Base-by-base conservation (phyloP, 768 basidiomycete genomes). In the Boletus speciosus region DNA sequence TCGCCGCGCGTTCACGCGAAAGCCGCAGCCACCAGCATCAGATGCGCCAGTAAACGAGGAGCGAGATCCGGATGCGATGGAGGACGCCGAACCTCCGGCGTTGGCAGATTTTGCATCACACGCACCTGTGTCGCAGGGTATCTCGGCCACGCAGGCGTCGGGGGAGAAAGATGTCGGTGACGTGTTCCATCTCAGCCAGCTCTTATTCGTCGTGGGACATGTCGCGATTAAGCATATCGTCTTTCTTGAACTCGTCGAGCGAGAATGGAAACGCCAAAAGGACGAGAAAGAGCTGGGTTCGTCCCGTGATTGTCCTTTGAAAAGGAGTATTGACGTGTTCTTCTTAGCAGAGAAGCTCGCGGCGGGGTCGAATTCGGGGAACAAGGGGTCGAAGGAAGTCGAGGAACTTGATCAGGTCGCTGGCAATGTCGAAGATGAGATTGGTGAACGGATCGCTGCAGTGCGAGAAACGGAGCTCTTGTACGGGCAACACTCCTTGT, bases 141-240 rank as follows among this genome's bases (percentile, higher is more conserved):
- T 64, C 16, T 63, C 58, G 4, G 9, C 49, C 6, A 32, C 46
- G 6, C 60, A 62, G 32, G 37, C 39, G 2, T 43, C 57, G 5
- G 62, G 62, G 19, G 71, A 70, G 44, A 78, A 79, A 43, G 88
- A 91, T 52, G 57, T 81, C 0, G 90, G 89, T 0, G 90, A 94
- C 51, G 85, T 88, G 4, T 97, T 97, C 67, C 83, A 87, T 58
- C 81, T 99, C 29, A 90, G 88, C 60, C 95, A 98, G 67, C 78
- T 99, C n/a, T 74, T 98, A 27, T 98, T 98, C 66, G 82, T 93
- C 37, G 93, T 98, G 19, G 97, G 97, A 0, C 97, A 98, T 68
- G 90, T 96, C 29, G 93, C 96, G 11, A 92, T 98, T 73, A 98
- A 98, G 70, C 96, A 99, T 46, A 92, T 98, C 53, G 94, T 96